Evolutionary conservation across 768 basidiomycete genomes (phyloP).

Genomic region (Hericium rajendrae): DNA sequence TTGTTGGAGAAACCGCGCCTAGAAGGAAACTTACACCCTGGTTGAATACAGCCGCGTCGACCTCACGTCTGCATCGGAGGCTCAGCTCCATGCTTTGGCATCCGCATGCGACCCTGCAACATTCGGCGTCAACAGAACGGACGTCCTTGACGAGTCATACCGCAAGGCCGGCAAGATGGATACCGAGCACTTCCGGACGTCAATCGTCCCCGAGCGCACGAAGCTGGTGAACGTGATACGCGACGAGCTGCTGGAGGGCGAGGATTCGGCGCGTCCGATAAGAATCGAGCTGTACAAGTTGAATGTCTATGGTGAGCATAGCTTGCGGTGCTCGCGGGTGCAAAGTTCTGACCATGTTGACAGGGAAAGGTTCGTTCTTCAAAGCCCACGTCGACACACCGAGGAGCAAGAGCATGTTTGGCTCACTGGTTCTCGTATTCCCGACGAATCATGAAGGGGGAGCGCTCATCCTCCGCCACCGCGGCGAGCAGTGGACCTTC

Average conservation of each 20-base stretch:
- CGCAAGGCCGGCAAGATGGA: slow-evolving; percentile 39
- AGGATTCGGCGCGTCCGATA: slow-evolving; percentile 14
- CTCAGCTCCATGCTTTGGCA: slow-evolving; percentile 19
- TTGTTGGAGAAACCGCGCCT: neutral
- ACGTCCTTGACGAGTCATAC: slow-evolving; percentile 35
- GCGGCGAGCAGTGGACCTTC: slow-evolving; percentile 25
- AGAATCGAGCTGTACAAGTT: slow-evolving; percentile 34
- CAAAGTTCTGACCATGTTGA: too few species aligned
- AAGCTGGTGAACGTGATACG: slow-evolving; percentile 21
- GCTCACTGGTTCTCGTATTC: slow-evolving; percentile 40
- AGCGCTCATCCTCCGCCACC: slow-evolving; percentile 26
- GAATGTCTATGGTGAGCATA: slow-evolving; percentile 32
- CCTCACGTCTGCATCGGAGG: slow-evolving; percentile 3
- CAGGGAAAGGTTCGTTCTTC: slow-evolving; percentile 37
- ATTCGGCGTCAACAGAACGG: slow-evolving; percentile 27
- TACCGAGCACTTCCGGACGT: slow-evolving; percentile 23
- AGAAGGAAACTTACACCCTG: neutral
- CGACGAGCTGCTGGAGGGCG: slow-evolving; percentile 14
- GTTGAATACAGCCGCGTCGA: slow-evolving; percentile 8
- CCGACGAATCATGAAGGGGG: slow-evolving; percentile 39
- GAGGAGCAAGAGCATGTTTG: slow-evolving; percentile 34
- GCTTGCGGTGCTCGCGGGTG: neutral
- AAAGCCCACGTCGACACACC: slow-evolving; percentile 42
- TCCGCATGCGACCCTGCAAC: slow-evolving; percentile 29
- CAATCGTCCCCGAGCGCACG: slow-evolving; percentile 20